Evolutionary conservation across 1,139 yeast species (phyloP).

Genomic region (Kodamaea ohmeri): DNA sequence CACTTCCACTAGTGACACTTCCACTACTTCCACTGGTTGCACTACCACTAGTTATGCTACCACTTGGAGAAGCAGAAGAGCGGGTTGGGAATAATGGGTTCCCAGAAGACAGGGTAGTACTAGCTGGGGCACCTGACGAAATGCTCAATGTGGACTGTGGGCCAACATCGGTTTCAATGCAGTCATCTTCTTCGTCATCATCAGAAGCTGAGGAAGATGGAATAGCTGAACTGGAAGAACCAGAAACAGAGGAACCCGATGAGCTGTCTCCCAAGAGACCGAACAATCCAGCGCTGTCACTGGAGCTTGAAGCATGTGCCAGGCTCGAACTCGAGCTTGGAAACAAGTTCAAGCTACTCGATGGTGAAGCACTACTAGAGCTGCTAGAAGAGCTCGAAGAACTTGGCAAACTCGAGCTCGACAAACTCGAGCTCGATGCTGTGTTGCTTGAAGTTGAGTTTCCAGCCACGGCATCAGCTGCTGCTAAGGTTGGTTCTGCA

Average conservation of each 20-base stretch:
- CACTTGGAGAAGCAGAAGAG: conserved; percentile 6
- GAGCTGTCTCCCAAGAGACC: no score
- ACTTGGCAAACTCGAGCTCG: conserved; percentile 7
- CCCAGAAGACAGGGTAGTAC: not conserved
- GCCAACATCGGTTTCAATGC: conserved; percentile 3
- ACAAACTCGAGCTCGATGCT: conserved; percentile 7
- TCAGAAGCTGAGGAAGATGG: conserved; percentile 7
- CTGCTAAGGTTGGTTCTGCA: not conserved
- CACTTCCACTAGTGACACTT: not conserved
- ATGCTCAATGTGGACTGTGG: conserved; percentile 1
- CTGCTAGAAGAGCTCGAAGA: conserved; percentile 3
- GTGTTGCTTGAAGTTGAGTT: conserved; percentile 7
- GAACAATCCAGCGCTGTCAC: no score
- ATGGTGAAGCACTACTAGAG: no score
- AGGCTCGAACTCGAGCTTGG: no score
- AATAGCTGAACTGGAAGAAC: conserved; percentile 8
- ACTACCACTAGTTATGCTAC: not conserved
- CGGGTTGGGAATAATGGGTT: not conserved
- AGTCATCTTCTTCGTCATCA: conserved; percentile 5
- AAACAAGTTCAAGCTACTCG: not conserved
- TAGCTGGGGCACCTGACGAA: not conserved
- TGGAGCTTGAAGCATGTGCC: conserved; percentile 1
- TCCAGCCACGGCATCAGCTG: conserved; percentile 1
- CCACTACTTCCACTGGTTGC: not conserved
- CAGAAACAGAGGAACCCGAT: conserved; percentile 6